Percentiles rank a stretch among this genome's conserved stretches.
Evolutionary conservation across 257 asterid genomes (phyloP).

Genomic region (Fraxinus anomala): DNA sequence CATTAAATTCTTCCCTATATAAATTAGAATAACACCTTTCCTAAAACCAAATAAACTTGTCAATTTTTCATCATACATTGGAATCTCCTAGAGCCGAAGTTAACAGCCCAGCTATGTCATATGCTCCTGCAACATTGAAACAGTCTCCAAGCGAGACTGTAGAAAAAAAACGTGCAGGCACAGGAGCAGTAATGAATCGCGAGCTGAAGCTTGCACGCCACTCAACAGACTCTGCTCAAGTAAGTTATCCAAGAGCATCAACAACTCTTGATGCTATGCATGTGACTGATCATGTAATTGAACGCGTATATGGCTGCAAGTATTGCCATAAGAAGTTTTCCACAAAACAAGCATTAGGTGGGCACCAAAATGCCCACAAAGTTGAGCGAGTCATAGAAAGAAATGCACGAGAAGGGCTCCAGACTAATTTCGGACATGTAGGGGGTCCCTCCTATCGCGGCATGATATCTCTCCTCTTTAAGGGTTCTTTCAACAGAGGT

Average conservation of each 20-base stretch:
- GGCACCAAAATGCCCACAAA: slow-evolving; percentile 42
- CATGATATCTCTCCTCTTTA: slow-evolving; percentile 19
- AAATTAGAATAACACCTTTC: slow-evolving; percentile 17
- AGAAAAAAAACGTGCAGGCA: not conserved
- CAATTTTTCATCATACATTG: slow-evolving; percentile 7
- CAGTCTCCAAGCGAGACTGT: slow-evolving; percentile 19
- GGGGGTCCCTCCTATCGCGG: slow-evolving; percentile 8
- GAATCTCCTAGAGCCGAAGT: not conserved
- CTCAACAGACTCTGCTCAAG: not conserved
- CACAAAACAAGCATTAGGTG: slow-evolving; percentile 37
- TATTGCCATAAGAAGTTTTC: slow-evolving; percentile 35
- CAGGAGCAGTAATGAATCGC: slow-evolving; percentile 9
- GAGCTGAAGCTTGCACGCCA: slow-evolving; percentile 2
- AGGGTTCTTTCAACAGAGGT: slow-evolving; percentile 24
- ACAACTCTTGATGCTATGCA: not conserved
- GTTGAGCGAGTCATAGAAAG: slow-evolving; percentile 27
- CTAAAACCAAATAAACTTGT: slow-evolving; percentile 21
- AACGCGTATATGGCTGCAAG: slow-evolving; percentile 22
- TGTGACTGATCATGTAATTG: slow-evolving; percentile 10
- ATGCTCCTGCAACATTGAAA: slow-evolving; percentile 2
- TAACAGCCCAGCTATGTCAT: slow-evolving; percentile 20
- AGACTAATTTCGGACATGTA: slow-evolving; percentile 5
- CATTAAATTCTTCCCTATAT: slow-evolving; percentile 27
- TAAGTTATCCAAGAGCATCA: slow-evolving; percentile 10
- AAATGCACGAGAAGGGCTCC: slow-evolving; percentile 13